phyloP scores from a whole-genome alignment of 1,284 basidiomycete species.

The Boletus calvinii region DNA sequence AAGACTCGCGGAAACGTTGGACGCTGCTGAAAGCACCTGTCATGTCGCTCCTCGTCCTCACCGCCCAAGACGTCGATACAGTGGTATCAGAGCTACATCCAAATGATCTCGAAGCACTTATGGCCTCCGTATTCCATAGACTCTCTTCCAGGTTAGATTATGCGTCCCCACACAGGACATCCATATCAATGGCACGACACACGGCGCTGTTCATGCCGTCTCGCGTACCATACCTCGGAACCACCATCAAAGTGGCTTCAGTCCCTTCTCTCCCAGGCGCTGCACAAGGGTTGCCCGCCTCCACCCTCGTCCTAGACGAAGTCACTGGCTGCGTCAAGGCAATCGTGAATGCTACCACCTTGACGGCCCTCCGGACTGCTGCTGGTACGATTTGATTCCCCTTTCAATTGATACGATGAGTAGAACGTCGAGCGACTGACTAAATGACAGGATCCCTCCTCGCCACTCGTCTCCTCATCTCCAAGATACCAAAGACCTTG shows the following conservation, averaged over 20 bases:
- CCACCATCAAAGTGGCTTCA: constrained; percentile 72
- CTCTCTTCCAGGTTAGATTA: constrained; percentile 35
- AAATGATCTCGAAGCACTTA: constrained; percentile 48
- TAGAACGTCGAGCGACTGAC: background rate
- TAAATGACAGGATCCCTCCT: constrained; percentile 64
- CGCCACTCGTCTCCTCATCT: constrained; percentile 55
- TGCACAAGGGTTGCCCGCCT: constrained; percentile 65
- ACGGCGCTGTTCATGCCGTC: constrained; percentile 73
- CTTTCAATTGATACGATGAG: background rate
- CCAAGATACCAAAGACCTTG: constrained; percentile 44
- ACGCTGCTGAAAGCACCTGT: background rate
- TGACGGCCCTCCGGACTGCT: constrained; percentile 81
- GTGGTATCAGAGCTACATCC: constrained; percentile 43
- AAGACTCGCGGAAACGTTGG: background rate
- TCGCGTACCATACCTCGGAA: constrained; percentile 45
- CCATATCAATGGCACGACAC: constrained; percentile 49
- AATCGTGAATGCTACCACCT: constrained; percentile 69
- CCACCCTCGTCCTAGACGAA: constrained; percentile 77
- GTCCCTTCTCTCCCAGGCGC: constrained; percentile 49
- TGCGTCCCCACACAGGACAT: constrained; percentile 50
- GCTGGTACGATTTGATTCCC: constrained; percentile 50
- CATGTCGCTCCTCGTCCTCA: constrained; percentile 52
- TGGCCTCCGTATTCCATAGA: constrained; percentile 52
- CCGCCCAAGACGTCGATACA: constrained; percentile 47
- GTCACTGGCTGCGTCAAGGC: constrained; percentile 63